phyloP scores from a whole-genome alignment of 1,139 yeast genomes.

The Suhomyces kunorum region DNA sequence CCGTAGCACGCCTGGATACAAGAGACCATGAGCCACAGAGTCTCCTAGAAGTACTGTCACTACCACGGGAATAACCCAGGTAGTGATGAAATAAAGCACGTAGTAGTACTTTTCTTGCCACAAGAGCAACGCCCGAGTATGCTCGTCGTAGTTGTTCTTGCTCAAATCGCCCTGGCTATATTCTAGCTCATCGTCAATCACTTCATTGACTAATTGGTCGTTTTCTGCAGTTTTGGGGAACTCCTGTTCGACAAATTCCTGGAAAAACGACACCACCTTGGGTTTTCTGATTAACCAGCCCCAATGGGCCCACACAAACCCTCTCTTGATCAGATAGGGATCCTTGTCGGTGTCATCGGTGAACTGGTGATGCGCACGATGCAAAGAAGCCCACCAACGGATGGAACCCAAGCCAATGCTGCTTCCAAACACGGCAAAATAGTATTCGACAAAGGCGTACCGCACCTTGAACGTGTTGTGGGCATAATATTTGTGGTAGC shows the following conservation, averaged over 20 bases:
- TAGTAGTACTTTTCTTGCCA: constrained; percentile 61
- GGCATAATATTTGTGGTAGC: constrained; percentile 68
- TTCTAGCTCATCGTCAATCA: constrained; percentile 21
- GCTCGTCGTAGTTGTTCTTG: constrained; percentile 22
- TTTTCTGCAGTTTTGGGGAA: constrained; percentile 33
- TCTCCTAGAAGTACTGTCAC: constrained; percentile 43
- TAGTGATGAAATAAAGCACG: constrained; percentile 44
- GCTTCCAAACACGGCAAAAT: constrained; percentile 56
- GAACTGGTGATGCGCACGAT: constrained; percentile 68
- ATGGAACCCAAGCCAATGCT: constrained; percentile 65
- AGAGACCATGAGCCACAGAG: constrained; percentile 54
- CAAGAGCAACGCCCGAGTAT: constrained; percentile 30
- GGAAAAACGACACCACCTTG: constrained; percentile 35
- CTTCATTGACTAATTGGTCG: constrained; percentile 25
- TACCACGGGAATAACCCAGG: constrained; percentile 51
- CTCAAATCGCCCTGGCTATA: constrained; percentile 10
- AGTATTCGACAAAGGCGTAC: constrained; percentile 36
- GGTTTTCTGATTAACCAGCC: constrained; percentile 66
- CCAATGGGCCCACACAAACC: constrained; percentile 59
- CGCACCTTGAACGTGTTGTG: constrained; percentile 55
- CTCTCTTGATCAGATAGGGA: constrained; percentile 64
- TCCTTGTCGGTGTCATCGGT: constrained; percentile 67
- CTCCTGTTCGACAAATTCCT: constrained; percentile 42
- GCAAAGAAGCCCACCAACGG: constrained; percentile 64
- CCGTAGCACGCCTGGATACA: constrained; percentile 64